Evolutionary conservation across 208 protist genomes (phyloP), one percentile per base, ranked within the genome.

Genomic region (Naegleria lovaniensis): DNA sequence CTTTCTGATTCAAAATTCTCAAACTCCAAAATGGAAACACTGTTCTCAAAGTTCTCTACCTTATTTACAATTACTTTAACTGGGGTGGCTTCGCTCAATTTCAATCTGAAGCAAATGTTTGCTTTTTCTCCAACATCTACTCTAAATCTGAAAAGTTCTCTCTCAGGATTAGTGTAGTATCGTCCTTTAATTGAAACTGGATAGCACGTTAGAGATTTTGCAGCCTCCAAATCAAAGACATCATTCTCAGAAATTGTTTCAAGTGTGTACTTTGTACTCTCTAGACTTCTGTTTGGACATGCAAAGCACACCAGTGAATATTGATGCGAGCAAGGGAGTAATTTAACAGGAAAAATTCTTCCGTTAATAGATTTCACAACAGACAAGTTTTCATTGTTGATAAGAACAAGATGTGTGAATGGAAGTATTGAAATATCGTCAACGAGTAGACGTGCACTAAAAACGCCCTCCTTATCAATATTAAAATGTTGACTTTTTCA

Each of bases 131-230:
- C 85, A 39, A 22, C 6, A 5, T 33, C 33, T 19, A 88, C 2
- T 38, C 43, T n/a, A 88, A 58, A 88, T 19, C 41, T 55, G 36
- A 88, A 88, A 11, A 88, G 55, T 25, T 88, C 85, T 25, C 33
- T 55, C 9, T 51, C 15, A 11, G 22, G n/a, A 58, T 88, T 88
- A 16, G 43, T 25, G 22, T 33, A 58, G 38, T 88, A 88, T 39
- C 22, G 19, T 39, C 85, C 85, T 6, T 33, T 25, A 1, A 88
- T 36, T 16, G 25, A 5, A 59, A 22, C 6, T 39, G 85, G 29
- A 59, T 43, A 58, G 13, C 51, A 29, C 0, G 13, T 38, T 16
- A 36, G 6, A 6, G 25, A 7, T 29, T 29, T 29, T 36, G 33
- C 16, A 5, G 25, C 9, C 3, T 58, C 41, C 16, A 88, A 25